Conservation (phyloP, 164 flowering plant genomes). For the Vitis riparia region DNA sequence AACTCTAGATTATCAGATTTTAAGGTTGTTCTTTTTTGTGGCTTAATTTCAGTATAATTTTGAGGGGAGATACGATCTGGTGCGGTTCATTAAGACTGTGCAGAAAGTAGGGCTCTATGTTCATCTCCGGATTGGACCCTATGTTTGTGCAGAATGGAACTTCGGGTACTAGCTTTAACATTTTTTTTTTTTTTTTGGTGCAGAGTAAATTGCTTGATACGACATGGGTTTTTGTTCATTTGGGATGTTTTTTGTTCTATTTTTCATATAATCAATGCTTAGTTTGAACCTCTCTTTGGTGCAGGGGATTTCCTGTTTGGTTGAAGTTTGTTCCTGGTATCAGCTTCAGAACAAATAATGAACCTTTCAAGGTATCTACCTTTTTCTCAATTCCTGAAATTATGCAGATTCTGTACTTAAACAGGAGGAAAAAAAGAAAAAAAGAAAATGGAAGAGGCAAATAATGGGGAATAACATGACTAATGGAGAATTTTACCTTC, state of each 20-base stretch:
- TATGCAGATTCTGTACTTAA: no score
- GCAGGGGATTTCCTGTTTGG: constrained; percentile 8
- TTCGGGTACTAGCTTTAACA: constrained; percentile 26
- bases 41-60: constrained; percentile 41
- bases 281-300: not conserved
- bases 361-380: constrained; percentile 5
- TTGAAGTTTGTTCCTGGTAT: constrained; percentile 8
- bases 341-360: constrained; percentile 6
- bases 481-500: no score
- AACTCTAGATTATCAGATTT: not conserved
- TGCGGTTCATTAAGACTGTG: constrained; percentile 49
- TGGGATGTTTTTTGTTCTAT: no score
- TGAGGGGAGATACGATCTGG: constrained; percentile 45
- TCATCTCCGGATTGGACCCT: constrained; percentile 54
- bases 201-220: no score
- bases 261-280: no score
- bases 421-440: no score
- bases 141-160: constrained; percentile 57
- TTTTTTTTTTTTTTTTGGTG: no score
- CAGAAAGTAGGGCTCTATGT: constrained; percentile 42
- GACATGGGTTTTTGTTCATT: no score
- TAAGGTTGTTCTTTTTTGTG: not conserved
- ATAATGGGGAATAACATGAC: no score
- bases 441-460: no score
- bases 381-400: no score